Base-by-base conservation (phyloP, 2,329 filamentous ascomycete genomes). In the Trichoderma sp. region DNA sequence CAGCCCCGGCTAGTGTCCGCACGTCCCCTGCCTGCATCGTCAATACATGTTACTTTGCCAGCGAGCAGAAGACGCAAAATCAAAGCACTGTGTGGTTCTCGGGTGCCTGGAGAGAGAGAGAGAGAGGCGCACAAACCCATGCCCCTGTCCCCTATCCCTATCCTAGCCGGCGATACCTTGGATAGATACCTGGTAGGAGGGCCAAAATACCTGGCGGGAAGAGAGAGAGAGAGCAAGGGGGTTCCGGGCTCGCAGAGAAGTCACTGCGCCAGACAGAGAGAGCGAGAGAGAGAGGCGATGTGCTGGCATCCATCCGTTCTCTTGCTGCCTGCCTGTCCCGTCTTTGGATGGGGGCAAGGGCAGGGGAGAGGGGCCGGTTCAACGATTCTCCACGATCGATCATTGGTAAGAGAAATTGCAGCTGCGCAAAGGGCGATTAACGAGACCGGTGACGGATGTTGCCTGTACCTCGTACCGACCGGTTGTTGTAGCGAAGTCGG, bases 311-410 rank as follows among this genome's bases (percentile, higher is more conserved):
- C 28, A 28, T 51, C 21, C 21, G 21, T n/a, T 26, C 17, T n/a
- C 28, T 28, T 28, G 48, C 19, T 30, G 59, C 30, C 5, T 55
- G 30, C 51, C 47, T 50, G 47, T 50, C 47, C 24, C 28, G 15
- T 34, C 30, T 30, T 30, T 6, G 7, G 7, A 24, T 2, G 21
- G 21, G 21, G 2, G 21, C 21, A 24, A 7, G 28, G 28, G 28
- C 3, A 30, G 7, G 47, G 47, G 48, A 10, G 30, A 9, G 47
- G 48, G 24, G 17, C 14, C 47, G 47, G 28, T 60, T 60, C 21
- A 50, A n/a, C 47, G 24, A 14, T 52, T 54, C 60, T 63, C 60
- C 48, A 30, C 60, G 50, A 63, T 63, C 60, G 60, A 63, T 63
- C 60, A 63, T 28, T 62, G 59, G 47, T 39, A 55, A 59, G 44